A percentile compares a stretch with the other conserved stretches of the same genome.
These are phyloP conservation scores for Tricholoma saponaceum DNA, from an alignment of 768 basidiomycete genomes.

Conservation along the genomic window DNA sequence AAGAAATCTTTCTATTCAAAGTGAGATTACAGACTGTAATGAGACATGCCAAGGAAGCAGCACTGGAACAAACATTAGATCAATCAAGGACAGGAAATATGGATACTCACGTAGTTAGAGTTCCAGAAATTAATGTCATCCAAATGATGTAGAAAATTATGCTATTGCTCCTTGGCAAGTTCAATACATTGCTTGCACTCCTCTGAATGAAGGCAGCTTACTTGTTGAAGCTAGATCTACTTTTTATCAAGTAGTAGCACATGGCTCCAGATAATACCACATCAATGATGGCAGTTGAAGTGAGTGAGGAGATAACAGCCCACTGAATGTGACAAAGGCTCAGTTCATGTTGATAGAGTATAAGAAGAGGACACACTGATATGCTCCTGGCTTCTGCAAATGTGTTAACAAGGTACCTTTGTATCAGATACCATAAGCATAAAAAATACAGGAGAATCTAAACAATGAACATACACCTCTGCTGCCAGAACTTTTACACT, in stretches of 20 bases:
- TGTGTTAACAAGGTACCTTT: slow-evolving; percentile 9
- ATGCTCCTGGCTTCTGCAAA: slow-evolving; percentile 12
- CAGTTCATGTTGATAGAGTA: background rate
- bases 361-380: slow-evolving; percentile 7
- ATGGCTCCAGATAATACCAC: slow-evolving; percentile 20
- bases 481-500: slow-evolving; percentile 5
- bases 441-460: background rate
- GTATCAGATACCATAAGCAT: background rate
- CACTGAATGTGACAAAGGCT: slow-evolving; percentile 14
- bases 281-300: slow-evolving; percentile 18
- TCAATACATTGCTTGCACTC: background rate
- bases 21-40: slow-evolving; percentile 10
- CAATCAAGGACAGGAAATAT: background rate
- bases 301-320: slow-evolving; percentile 21
- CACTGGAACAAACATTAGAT: slow-evolving; percentile 2
- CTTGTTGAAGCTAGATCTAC: slow-evolving; percentile 17
- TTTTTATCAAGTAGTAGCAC: slow-evolving; percentile 20
- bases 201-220: slow-evolving; percentile 1
- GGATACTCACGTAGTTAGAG: slow-evolving; percentile 14
- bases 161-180: slow-evolving; percentile 12
- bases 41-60: slow-evolving; percentile 13
- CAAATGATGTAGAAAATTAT: slow-evolving; percentile 16
- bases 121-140: slow-evolving; percentile 18
- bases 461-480: slow-evolving; percentile 13
- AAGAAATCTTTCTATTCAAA: background rate